Base-by-base conservation (phyloP, 371 early-diverging fungal species). In the Sporodiniella umbellata region DNA sequence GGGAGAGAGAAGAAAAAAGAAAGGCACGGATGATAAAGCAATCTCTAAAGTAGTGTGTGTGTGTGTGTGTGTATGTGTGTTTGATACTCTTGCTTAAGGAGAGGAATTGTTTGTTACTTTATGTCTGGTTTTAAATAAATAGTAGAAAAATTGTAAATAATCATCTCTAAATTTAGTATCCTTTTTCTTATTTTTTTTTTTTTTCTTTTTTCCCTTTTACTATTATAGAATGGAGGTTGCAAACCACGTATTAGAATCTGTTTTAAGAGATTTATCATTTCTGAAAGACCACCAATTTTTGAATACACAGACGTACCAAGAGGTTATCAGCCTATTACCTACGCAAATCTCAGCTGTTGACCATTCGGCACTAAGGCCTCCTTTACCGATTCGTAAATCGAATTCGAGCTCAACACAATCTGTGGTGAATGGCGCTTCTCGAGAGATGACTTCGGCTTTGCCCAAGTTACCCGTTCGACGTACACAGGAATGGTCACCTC, bases 341-440 rank as follows among this genome's bases (percentile, higher is more conserved):
- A 28, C 51, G 11, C 59, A 51, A 21, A 38, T 61, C 14, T 31
- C 53, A 8, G 24, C 42, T 23, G 33, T 12, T 12, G 26, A 43
- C 19, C 17, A 30, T 19, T 30, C 12, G 26, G 45, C 33, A 8
- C 40, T 22, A 21, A 57, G 50, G 30, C 73, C 70, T 44, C 72
- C 74, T 42, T 61, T 70, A 28, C 74, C 77, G 0, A 67, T 65
- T 28, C 71, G 74, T 31, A 70, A 71, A 49, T 66, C 68, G 10
- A 56, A 54, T 23, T 47, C 62, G 7, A 31, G 33, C 42, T 42
- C 39, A 30, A 55, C 42, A 15, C 25, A 47, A n/a, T n/a, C n/a
- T n/a, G n/a, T n/a, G n/a, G n/a, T n/a, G n/a, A n/a, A n/a, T n/a
- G n/a, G n/a, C n/a, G n/a, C n/a, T n/a, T n/a, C n/a, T n/a, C n/a